These are phyloP conservation scores for Aegle marmelos DNA, from an alignment of 345 rosid species.

Conservation along the genomic window DNA sequence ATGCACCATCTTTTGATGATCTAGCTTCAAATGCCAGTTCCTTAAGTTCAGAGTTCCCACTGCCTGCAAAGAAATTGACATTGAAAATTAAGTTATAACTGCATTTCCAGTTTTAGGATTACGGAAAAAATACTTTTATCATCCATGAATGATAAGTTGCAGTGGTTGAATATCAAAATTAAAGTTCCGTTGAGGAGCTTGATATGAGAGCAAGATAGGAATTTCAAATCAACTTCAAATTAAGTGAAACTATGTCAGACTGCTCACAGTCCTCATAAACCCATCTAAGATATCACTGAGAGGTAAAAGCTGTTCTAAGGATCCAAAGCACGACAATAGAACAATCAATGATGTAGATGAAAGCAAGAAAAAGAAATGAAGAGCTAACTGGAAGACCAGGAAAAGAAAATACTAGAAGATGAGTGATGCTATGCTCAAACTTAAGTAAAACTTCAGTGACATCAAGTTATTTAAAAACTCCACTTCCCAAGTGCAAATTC, in stretches of 20 bases:
- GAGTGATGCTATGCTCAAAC: not conserved
- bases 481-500: not conserved
- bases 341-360: not conserved
- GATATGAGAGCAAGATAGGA: not conserved
- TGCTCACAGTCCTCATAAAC: not conserved
- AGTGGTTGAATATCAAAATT: not conserved
- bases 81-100: constrained; percentile 9
- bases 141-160: not conserved
- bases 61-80: constrained; percentile 27
- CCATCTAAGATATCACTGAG: not conserved
- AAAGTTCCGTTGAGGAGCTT: not conserved
- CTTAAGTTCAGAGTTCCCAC: constrained; percentile 38
- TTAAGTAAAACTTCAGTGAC: not conserved
- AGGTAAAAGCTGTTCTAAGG: not conserved
- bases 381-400: not conserved
- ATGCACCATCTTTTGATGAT: constrained; percentile 69
- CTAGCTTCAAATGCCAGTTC: constrained; percentile 76
- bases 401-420: not conserved
- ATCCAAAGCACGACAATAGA: not conserved
- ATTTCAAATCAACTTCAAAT: not conserved
- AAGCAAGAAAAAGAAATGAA: not conserved
- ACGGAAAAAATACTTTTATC: not conserved
- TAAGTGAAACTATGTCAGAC: not conserved
- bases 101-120: not conserved
- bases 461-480: not conserved